Percentiles rank a stretch among this genome's conserved stretches.
Conservation (phyloP, 2,329 filamentous ascomycete species). For the Pseudogymnoascus sp. region DNA sequence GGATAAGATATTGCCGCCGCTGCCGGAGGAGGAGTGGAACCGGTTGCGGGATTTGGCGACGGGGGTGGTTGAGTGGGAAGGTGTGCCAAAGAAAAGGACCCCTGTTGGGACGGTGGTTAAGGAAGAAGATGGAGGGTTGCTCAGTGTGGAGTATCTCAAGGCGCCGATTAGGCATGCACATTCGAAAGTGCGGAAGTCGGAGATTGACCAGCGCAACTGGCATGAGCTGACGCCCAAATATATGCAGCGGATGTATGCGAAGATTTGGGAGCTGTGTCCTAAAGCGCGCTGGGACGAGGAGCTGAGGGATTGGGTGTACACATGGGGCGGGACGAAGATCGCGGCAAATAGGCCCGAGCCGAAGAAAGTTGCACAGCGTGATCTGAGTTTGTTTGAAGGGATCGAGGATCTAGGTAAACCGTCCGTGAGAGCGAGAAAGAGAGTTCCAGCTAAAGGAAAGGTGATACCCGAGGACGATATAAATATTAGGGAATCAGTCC, state of each 20-base stretch:
- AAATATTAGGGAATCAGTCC: background rate
- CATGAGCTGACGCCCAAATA: constrained; percentile 32
- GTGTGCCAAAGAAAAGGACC: background rate
- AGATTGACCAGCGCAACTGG: background rate
- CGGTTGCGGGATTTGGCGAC: constrained; percentile 39
- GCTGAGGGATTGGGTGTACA: constrained; percentile 28
- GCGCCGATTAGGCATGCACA: constrained; percentile 9
- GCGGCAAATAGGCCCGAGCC: constrained; percentile 26
- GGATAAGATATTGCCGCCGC: constrained; percentile 44
- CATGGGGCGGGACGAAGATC: constrained; percentile 37
- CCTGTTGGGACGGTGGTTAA: background rate
- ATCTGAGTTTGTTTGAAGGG: constrained; percentile 42
- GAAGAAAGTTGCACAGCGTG: constrained; percentile 20
- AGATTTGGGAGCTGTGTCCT: constrained; percentile 37
- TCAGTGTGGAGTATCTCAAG: constrained; percentile 11
- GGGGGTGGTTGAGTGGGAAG: constrained; percentile 21
- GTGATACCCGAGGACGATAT: background rate
- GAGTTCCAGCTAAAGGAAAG: background rate
- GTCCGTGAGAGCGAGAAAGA: background rate
- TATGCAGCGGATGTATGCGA: constrained; percentile 41
- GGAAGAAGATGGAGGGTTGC: background rate
- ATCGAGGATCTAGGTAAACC: constrained; percentile 24
- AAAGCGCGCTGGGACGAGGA: constrained; percentile 30
- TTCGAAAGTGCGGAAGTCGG: background rate
- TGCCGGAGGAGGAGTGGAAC: constrained; percentile 48